Conservation (phyloP, 768 basidiomycete genomes). For the Lactarius hengduanensis region DNA sequence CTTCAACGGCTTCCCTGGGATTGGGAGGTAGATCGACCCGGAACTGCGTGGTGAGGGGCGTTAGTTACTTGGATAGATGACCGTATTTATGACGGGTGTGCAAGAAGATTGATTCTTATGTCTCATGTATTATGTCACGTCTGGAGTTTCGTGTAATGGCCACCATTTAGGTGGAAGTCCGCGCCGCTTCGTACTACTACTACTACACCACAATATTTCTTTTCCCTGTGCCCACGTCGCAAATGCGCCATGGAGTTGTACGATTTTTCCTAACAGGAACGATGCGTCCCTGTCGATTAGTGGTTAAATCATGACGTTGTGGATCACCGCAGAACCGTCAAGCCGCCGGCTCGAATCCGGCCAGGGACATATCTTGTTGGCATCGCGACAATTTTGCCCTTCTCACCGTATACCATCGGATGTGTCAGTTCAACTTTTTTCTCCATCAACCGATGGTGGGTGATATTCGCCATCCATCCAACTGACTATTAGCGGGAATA, state of each 20-base stretch:
- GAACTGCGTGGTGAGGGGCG: background rate
- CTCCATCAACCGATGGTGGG: background rate
- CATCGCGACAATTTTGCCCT: background rate
- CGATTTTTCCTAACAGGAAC: background rate
- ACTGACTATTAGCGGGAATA: background rate
- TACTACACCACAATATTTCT: background rate
- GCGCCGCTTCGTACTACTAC: background rate
- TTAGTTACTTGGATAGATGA: background rate
- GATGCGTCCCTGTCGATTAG: constrained; percentile 24
- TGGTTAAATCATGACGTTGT: constrained; percentile 30
- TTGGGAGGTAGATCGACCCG: constrained; percentile 7
- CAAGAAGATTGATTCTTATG: background rate
- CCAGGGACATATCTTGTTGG: constrained; percentile 15
- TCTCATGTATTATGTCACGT: background rate
- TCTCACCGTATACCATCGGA: background rate
- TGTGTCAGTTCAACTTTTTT: background rate
- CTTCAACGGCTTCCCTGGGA: constrained; percentile 18
- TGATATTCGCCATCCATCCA: background rate
- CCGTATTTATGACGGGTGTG: constrained; percentile 6
- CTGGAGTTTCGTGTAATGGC: background rate
- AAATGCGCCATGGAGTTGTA: background rate
- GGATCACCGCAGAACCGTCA: constrained; percentile 19
- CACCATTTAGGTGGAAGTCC: background rate
- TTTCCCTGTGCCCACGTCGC: no score
- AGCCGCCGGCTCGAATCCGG: constrained; percentile 27